phyloP scores from a whole-genome alignment of 495 filamentous ascomycete genomes.

The Aspergillus carlsbadensis region DNA sequence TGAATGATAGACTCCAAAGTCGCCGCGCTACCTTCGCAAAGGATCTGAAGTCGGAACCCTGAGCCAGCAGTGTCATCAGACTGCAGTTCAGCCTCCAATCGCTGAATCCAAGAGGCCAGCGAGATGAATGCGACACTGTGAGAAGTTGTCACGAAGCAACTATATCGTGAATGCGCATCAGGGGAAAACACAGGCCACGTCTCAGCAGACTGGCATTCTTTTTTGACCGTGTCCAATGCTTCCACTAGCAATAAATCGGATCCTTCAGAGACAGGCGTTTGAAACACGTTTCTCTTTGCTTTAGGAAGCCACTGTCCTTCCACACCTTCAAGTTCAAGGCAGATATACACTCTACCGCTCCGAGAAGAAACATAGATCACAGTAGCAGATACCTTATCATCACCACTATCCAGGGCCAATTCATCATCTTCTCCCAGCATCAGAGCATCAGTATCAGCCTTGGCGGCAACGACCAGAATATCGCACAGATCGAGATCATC shows the following conservation, averaged over 20 bases:
- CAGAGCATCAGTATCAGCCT: slow-evolving; percentile 50
- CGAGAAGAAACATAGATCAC: slow-evolving; percentile 74
- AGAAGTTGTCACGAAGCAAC: slow-evolving; percentile 73
- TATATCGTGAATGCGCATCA: slow-evolving; percentile 71
- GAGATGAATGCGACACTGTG: slow-evolving; percentile 70
- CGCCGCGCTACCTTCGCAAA: slow-evolving; percentile 63
- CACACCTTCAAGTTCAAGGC: slow-evolving; percentile 75
- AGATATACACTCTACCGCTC: slow-evolving; percentile 71
- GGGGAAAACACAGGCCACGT: slow-evolving; percentile 71
- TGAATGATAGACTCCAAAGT: slow-evolving; percentile 57
- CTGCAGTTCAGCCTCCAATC: slow-evolving; percentile 73
- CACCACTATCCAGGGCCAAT: slow-evolving; percentile 45
- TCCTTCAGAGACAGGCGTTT: slow-evolving; percentile 38
- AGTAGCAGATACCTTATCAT: slow-evolving; percentile 66
- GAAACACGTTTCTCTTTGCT: slow-evolving; percentile 43
- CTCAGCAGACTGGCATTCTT: slow-evolving; percentile 47
- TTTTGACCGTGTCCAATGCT: slow-evolving; percentile 60
- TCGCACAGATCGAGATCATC: slow-evolving; percentile 70
- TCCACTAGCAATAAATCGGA: slow-evolving; percentile 49
- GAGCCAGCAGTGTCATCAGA: slow-evolving; percentile 62
- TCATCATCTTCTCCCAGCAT: slow-evolving; percentile 54
- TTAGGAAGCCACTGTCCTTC: slow-evolving; percentile 84
- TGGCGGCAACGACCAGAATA: slow-evolving; percentile 55
- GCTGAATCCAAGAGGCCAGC: slow-evolving; percentile 69
- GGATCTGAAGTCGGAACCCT: slow-evolving; percentile 68